Evolutionary conservation across 1,284 basidiomycete species (phyloP), one percentile per base, ranked within the genome.

Genomic region (Volvariella volvacea): DNA sequence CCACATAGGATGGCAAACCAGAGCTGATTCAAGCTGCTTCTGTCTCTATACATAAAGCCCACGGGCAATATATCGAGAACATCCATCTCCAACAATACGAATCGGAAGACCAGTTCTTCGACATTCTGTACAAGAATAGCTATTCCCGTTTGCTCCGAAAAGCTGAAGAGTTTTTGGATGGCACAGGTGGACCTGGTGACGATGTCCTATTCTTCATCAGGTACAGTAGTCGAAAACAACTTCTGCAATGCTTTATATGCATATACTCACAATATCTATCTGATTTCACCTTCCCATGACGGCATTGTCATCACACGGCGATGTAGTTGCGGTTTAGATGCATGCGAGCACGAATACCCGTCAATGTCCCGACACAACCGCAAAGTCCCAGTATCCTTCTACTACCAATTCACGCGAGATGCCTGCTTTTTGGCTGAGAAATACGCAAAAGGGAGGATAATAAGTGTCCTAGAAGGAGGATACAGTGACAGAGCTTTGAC

Each of bases 391-490:
- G 74, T 82, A 0, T 78, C 80, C 0, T 97, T 97, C 66, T 99
- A 90, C 61, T 71, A 85, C 54, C 83, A 79, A 3, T 96, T 97
- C 55, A 85, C 91, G 0, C 70, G 66, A 2, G 92, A 96, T 55
- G 78, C 81, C 0, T 73, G 78, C 32, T 56, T 51, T 0, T 78
- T 98, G 45, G 84, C 88, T 1, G 75, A 88, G 36, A 55, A 63
- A 19, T 79, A 81, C 49, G 80, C 89, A 0, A 55, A 63, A 0
- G 92, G 92, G 0, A 78, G 84, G 41, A 57, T 96, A 1, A 71
- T 98, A 17, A 92, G 89, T 50, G 85, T 97, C 0, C 76, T 99
- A 1, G 95, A 99, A 63, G 94, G 94, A 1, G 95, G 94, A 0
- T 98, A 99, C 58, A 91, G 88, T 52, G 93, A 97, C 59, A 76